Evolutionary conservation across 2,329 filamentous ascomycete species (phyloP).

Genomic region (Neonectria magnoliae): DNA sequence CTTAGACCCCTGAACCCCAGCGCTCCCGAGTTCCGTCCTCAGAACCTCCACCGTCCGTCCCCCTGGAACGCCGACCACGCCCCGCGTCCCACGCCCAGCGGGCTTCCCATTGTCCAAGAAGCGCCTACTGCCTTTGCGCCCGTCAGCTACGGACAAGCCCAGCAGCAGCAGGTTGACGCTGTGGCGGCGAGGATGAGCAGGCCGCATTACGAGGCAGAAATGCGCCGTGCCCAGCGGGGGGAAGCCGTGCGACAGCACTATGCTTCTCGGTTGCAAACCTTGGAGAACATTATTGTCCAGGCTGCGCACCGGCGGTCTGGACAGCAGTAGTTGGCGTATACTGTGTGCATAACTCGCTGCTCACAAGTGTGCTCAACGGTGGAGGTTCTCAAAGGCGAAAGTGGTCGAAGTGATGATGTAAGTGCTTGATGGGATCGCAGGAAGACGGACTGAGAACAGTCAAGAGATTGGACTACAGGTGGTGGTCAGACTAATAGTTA

Average conservation of each 20-base stretch:
- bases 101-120: background rate
- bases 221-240: background rate
- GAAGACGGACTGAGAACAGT: background rate
- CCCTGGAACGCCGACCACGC: background rate
- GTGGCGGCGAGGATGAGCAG: too few species aligned
- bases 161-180: too few species aligned
- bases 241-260: background rate
- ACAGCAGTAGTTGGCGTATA: background rate
- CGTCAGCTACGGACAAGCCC: background rate
- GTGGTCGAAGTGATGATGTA: background rate
- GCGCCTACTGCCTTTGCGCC: too few species aligned
- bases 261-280: background rate
- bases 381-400: background rate
- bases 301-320: background rate
- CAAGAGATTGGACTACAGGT: background rate
- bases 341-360: too few species aligned
- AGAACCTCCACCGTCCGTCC: background rate
- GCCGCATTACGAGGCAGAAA: too few species aligned
- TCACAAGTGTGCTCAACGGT: background rate
- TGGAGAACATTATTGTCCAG: background rate
- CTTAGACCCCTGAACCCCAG: background rate
- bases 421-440: background rate
- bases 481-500: background rate
- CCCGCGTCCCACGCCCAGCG: too few species aligned
- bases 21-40: background rate